phyloP scores from a whole-genome alignment of 805 yeast genomes.

The Kazachstania africana region DNA sequence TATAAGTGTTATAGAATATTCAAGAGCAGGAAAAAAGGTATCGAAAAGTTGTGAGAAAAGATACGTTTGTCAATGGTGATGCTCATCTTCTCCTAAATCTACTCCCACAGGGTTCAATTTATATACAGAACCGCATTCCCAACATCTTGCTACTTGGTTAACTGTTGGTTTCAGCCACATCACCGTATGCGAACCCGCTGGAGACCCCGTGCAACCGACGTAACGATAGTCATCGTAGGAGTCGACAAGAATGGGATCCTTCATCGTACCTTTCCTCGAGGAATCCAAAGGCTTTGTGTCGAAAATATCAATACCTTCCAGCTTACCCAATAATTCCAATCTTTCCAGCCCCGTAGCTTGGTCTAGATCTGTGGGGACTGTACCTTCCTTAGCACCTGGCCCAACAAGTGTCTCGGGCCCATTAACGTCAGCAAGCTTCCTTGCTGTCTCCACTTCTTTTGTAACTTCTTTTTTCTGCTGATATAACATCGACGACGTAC shows the following conservation, averaged over 20 bases:
- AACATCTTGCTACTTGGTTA: slow-evolving; percentile 82
- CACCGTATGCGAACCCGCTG: slow-evolving; percentile 82
- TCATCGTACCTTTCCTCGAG: slow-evolving; percentile 82
- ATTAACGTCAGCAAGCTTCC: slow-evolving; percentile 61
- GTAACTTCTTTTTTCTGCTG: slow-evolving; percentile 17
- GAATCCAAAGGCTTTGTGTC: slow-evolving; percentile 82
- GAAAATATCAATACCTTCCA: slow-evolving; percentile 90
- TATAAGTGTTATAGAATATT: no score
- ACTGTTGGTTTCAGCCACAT: slow-evolving; percentile 87
- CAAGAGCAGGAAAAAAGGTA: no score
- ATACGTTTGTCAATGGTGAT: no score
- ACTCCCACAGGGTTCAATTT: slow-evolving; percentile 81
- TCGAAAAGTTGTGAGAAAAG: no score
- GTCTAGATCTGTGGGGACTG: slow-evolving; percentile 85
- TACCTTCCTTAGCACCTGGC: slow-evolving; percentile 77
- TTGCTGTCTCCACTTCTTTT: slow-evolving; percentile 47
- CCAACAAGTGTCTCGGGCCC: slow-evolving; percentile 74
- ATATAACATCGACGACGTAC: slow-evolving; percentile 25
- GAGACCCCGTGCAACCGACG: slow-evolving; percentile 95
- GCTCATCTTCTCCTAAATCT: slow-evolving; percentile 34
- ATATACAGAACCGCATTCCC: slow-evolving; percentile 98
- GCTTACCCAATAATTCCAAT: slow-evolving; percentile 84
- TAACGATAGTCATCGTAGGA: slow-evolving; percentile 87
- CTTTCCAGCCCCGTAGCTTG: slow-evolving; percentile 98
- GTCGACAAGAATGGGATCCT: slow-evolving; percentile 81